A percentile compares a stretch with the other conserved stretches of the same genome.
These are phyloP conservation scores for Podaxis carcinomalis DNA, from an alignment of 768 basidiomycete species.

Conservation along the genomic window DNA sequence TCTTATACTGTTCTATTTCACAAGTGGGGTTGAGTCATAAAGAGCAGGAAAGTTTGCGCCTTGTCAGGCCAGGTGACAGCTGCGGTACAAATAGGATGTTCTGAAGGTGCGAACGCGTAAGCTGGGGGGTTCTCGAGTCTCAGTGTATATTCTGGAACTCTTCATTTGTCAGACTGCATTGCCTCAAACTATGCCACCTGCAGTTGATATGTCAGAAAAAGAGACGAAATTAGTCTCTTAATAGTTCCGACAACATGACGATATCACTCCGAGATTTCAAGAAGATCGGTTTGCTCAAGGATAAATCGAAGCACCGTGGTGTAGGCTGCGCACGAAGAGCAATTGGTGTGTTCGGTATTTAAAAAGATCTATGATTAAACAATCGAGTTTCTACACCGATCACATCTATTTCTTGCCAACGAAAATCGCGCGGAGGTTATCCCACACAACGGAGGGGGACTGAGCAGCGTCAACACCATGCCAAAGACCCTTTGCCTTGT, in stretches of 20 bases:
- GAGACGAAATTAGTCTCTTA: too few species aligned
- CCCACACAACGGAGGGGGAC: constrained; percentile 90
- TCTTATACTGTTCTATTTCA: background rate
- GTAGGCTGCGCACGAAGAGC: background rate
- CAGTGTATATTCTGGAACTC: too few species aligned
- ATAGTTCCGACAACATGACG: too few species aligned
- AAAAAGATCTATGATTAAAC: constrained; percentile 11
- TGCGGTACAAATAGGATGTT: background rate
- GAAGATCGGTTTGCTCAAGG: too few species aligned
- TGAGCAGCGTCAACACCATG: constrained; percentile 90
- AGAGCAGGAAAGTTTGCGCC: too few species aligned
- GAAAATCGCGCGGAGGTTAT: constrained; percentile 66
- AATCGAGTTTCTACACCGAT: constrained; percentile 12
- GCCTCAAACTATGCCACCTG: too few species aligned
- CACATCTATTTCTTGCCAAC: constrained; percentile 39
- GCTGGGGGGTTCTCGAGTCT: too few species aligned
- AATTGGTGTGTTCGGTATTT: background rate
- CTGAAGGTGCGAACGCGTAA: background rate
- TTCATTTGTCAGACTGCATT: too few species aligned
- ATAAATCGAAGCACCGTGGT: too few species aligned
- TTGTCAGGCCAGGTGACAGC: background rate
- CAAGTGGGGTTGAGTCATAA: too few species aligned
- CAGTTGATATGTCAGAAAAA: too few species aligned
- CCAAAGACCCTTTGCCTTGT: constrained; percentile 91
- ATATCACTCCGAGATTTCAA: too few species aligned